A percentile compares a stretch with the other conserved stretches of the same genome.
Evolutionary conservation across 495 filamentous ascomycete genomes (phyloP).

Genomic region (Aspergillus ellipticus): DNA sequence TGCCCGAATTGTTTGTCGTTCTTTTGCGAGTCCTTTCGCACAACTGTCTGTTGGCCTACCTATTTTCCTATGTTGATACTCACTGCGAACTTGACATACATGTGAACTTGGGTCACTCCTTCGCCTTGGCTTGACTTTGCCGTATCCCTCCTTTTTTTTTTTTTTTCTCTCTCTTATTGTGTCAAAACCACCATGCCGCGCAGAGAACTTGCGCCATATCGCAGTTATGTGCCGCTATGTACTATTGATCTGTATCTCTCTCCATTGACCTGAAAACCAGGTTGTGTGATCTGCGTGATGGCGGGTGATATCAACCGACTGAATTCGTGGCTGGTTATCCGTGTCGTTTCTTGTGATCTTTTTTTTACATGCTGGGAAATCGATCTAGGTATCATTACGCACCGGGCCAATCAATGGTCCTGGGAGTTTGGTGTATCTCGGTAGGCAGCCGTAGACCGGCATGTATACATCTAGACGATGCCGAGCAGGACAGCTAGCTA

Average conservation of each 20-base stretch:
- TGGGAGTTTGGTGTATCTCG: neutral
- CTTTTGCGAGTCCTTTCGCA: constrained; percentile 10
- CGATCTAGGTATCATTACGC: constrained; percentile 9
- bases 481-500: neutral
- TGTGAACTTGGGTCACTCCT: constrained; percentile 14
- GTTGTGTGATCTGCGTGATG: constrained; percentile 16
- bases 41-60: constrained; percentile 10
- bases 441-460: neutral
- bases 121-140: constrained; percentile 16
- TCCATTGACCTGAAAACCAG: constrained; percentile 10
- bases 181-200: constrained; percentile 8
- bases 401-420: constrained; percentile 4
- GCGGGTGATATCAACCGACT: constrained; percentile 13
- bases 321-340: constrained; percentile 9
- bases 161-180: constrained; percentile 17
- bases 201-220: constrained; percentile 1
- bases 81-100: constrained; percentile 11
- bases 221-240: constrained; percentile 1
- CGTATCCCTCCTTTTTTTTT: constrained; percentile 18
- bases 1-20: constrained; percentile 3
- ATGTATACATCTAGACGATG: no score
- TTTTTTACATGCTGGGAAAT: constrained; percentile 8
- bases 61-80: constrained; percentile 22
- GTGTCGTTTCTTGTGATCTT: constrained; percentile 4
- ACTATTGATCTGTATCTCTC: constrained; percentile 13